phyloP scores from a whole-genome alignment of 2,329 filamentous ascomycete species.

The Calonectria ilicicola region DNA sequence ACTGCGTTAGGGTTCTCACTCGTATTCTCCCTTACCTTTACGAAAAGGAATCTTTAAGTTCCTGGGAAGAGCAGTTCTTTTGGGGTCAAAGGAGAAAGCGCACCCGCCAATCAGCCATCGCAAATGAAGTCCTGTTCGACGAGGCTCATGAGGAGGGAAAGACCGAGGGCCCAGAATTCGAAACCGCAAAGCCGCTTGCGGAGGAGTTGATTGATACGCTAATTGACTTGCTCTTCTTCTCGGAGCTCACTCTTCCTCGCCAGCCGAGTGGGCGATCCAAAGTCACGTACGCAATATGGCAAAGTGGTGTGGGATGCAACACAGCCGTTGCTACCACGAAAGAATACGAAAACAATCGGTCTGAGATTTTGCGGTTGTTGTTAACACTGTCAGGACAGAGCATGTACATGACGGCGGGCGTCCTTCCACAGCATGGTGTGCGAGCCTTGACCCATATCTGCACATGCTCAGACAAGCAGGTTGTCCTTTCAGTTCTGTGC shows the following conservation, averaged over 20 bases:
- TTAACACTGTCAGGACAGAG: slow-evolving; percentile 89
- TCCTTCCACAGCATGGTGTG: slow-evolving; percentile 85
- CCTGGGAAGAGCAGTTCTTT: slow-evolving; percentile 95
- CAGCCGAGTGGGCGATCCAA: slow-evolving; percentile 79
- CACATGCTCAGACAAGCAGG: slow-evolving; percentile 89
- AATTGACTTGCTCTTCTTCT: slow-evolving; percentile 90
- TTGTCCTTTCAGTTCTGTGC: slow-evolving; percentile 89
- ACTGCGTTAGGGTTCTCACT: slow-evolving; percentile 93
- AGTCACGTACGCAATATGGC: slow-evolving; percentile 95
- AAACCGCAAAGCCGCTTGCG: slow-evolving; percentile 87
- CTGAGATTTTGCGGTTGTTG: slow-evolving; percentile 87
- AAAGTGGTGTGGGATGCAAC: slow-evolving; percentile 96
- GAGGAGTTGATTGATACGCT: slow-evolving; percentile 94
- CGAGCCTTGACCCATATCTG: slow-evolving; percentile 90
- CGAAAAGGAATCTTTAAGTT: slow-evolving; percentile 83
- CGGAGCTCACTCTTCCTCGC: slow-evolving; percentile 86
- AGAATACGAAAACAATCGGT: slow-evolving; percentile 92
- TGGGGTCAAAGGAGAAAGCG: slow-evolving; percentile 82
- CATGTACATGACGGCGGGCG: slow-evolving; percentile 88
- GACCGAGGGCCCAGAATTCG: slow-evolving; percentile 72
- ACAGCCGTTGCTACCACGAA: slow-evolving; percentile 88
- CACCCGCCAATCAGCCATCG: slow-evolving; percentile 74
- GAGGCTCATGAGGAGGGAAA: slow-evolving; percentile 69
- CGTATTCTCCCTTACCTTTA: slow-evolving; percentile 92
- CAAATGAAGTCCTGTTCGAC: slow-evolving; percentile 86